These are phyloP conservation scores for Zasmidium cellare DNA, from an alignment of 2,329 filamentous ascomycete genomes.

Conservation along the genomic window DNA sequence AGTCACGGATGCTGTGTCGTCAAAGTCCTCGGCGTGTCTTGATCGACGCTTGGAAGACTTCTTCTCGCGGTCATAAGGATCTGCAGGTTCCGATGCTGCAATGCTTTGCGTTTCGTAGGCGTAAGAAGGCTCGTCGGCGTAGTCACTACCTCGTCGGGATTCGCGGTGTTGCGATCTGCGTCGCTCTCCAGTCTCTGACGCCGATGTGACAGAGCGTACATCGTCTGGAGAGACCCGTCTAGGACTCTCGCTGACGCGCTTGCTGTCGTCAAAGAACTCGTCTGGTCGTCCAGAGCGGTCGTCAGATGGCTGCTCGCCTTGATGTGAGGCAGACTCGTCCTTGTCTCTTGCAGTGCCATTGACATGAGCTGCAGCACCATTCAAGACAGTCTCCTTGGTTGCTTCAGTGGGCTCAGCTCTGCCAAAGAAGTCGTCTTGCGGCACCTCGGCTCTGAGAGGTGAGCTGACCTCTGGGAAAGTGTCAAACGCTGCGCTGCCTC, in stretches of 20 bases:
- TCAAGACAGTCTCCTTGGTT: background rate
- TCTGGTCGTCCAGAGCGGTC: background rate
- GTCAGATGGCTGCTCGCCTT: background rate
- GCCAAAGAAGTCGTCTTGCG: slow-evolving; percentile 45
- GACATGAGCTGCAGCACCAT: slow-evolving; percentile 3
- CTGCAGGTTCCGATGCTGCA: slow-evolving; percentile 43
- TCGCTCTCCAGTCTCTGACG: slow-evolving; percentile 34
- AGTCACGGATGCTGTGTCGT: slow-evolving; percentile 43
- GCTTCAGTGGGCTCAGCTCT: slow-evolving; percentile 6
- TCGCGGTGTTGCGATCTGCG: slow-evolving; percentile 33
- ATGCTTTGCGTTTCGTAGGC: slow-evolving; percentile 42
- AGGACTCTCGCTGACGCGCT: slow-evolving; percentile 15
- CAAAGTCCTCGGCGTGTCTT: slow-evolving; percentile 34
- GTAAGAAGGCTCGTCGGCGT: slow-evolving; percentile 35
- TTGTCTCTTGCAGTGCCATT: slow-evolving; percentile 8
- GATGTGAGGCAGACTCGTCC: background rate
- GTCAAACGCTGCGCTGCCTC: slow-evolving; percentile 43
- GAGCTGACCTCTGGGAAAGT: slow-evolving; percentile 42
- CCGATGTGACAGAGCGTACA: slow-evolving; percentile 28
- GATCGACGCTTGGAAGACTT: slow-evolving; percentile 34
- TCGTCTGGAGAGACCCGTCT: slow-evolving; percentile 26
- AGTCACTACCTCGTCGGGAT: slow-evolving; percentile 32
- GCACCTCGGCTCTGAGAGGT: slow-evolving; percentile 46
- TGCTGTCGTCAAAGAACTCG: background rate
- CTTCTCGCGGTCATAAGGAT: slow-evolving; percentile 38